Conservation (phyloP, 2,329 filamentous ascomycete species). For the Pseudocercospora macadamiae region DNA sequence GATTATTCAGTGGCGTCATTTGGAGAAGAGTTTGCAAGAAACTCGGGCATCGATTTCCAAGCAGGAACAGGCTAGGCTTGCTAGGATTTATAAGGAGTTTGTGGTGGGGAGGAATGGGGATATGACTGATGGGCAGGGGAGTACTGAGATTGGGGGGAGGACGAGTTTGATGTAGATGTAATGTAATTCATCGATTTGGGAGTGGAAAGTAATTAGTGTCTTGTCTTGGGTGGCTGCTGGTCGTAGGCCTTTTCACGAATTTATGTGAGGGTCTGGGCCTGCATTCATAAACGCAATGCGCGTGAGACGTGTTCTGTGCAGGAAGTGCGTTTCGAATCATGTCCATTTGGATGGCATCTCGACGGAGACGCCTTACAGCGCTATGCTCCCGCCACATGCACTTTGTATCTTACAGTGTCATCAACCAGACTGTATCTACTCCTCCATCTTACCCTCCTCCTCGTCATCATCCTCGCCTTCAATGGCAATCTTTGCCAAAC, state of each 20-base stretch:
- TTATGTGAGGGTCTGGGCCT: no score
- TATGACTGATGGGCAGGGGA: constrained; percentile 90
- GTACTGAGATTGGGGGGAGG: constrained; percentile 87
- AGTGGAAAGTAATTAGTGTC: background rate
- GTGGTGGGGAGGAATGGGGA: constrained; percentile 90
- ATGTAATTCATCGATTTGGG: background rate
- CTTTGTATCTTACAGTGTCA: constrained; percentile 24
- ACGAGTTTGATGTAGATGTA: constrained; percentile 82
- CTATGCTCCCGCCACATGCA: constrained; percentile 24
- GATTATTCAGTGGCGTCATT: constrained; percentile 80
- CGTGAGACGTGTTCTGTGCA: no score
- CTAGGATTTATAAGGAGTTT: constrained; percentile 88
- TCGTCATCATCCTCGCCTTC: constrained; percentile 84
- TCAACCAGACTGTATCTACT: constrained; percentile 22
- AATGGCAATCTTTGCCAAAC: constrained; percentile 84
- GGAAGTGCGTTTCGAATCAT: no score
- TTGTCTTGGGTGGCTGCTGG: no score
- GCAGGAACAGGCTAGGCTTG: constrained; percentile 73
- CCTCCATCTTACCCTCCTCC: constrained; percentile 30
- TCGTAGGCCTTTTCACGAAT: no score
- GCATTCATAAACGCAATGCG: no score
- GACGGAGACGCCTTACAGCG: no score
- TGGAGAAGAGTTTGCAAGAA: constrained; percentile 73
- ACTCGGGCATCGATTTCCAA: constrained; percentile 82
- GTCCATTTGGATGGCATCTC: no score